Evolutionary conservation across 306 rosid genomes (phyloP), one percentile per base, ranked within the genome.

Genomic region (Castanopsis chinensis): DNA sequence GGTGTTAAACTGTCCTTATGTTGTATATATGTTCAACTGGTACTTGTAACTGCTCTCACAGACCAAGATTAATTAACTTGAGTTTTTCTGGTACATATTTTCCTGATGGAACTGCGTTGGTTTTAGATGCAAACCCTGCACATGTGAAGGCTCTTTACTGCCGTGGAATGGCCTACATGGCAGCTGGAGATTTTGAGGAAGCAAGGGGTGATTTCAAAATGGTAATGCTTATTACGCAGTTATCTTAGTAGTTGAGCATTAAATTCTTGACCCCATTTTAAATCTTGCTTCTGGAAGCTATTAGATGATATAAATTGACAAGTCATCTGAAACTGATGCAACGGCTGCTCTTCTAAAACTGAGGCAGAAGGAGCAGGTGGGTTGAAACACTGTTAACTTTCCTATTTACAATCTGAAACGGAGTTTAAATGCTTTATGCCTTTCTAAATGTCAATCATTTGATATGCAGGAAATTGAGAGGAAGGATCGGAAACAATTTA

Each of bases 111-210:
- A 81, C 63, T 30, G 12, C 77, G 37, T 78, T 91, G 99, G 99
- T 95, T 79, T 73, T 93, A 80, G 99, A 95, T 45, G 92, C 98
- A 58, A 95, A 92, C 82, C 99, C 97, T 64, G 94, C 92, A 28
- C 90, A 95, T 80, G 92, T 84, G 75, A 93, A 95, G 88, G 97
- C 94, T 82, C 90, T 95, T n/a, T 95, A 92, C 83, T 94, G 99
- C 60, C 96, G 98, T 69, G 99, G 98, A 78, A 93, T 93, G 99
- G 97, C 98, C 78, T 91, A 90, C 89, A 84, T 93, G 97, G 77
- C 85, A 61, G 89, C 75, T 2, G 98, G 97, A 78, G 97, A 95
- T 79, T 93, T 95, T 14, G 96, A 95, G 76, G 99, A 95, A 84
- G 99, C 98, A 72, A 89, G 81, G 77, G 77, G 27, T 35, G 99